These are phyloP conservation scores for Phytophthora foliorum DNA, from an alignment of 352 stramenopile species.

Conservation along the genomic window DNA sequence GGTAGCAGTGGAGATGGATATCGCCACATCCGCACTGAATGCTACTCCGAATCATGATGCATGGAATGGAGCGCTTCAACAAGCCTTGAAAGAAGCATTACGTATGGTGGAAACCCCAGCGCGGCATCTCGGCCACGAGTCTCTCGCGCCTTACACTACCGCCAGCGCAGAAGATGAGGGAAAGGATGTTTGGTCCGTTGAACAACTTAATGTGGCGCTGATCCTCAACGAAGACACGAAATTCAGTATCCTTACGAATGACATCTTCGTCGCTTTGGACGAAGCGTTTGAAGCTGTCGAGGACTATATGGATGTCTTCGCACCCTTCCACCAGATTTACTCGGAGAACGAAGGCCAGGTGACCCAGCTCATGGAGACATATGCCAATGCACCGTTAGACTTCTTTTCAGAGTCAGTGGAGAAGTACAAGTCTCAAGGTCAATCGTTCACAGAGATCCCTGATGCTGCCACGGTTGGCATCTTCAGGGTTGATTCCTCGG, in stretches of 20 bases:
- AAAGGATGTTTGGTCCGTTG: slow-evolving; percentile 83
- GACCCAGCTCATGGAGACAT: slow-evolving; percentile 68
- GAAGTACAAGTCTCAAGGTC: slow-evolving; percentile 81
- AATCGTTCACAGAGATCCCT: slow-evolving; percentile 89
- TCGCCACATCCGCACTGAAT: slow-evolving; percentile 45
- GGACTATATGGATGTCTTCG: slow-evolving; percentile 92
- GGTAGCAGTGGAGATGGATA: slow-evolving; percentile 77
- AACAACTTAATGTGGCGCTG: slow-evolving; percentile 81
- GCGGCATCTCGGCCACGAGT: slow-evolving; percentile 83
- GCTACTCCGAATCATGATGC: slow-evolving; percentile 70
- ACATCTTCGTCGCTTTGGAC: slow-evolving; percentile 87
- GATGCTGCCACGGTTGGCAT: slow-evolving; percentile 91
- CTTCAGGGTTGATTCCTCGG: slow-evolving; percentile 90
- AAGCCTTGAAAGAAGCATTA: slow-evolving; percentile 86
- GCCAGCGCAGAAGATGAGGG: slow-evolving; percentile 87
- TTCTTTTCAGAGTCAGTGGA: slow-evolving; percentile 87
- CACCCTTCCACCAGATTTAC: slow-evolving; percentile 90
- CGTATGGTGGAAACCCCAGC: slow-evolving; percentile 91
- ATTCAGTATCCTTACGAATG: slow-evolving; percentile 86
- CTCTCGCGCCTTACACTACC: slow-evolving; percentile 80
- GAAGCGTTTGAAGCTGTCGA: slow-evolving; percentile 85
- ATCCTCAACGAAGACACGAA: slow-evolving; percentile 87
- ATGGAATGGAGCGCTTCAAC: slow-evolving; percentile 78
- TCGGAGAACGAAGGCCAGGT: slow-evolving; percentile 87
- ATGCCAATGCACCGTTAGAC: slow-evolving; percentile 76